phyloP scores from a whole-genome alignment of 768 basidiomycete species.

The Psilocybe cubensis region DNA sequence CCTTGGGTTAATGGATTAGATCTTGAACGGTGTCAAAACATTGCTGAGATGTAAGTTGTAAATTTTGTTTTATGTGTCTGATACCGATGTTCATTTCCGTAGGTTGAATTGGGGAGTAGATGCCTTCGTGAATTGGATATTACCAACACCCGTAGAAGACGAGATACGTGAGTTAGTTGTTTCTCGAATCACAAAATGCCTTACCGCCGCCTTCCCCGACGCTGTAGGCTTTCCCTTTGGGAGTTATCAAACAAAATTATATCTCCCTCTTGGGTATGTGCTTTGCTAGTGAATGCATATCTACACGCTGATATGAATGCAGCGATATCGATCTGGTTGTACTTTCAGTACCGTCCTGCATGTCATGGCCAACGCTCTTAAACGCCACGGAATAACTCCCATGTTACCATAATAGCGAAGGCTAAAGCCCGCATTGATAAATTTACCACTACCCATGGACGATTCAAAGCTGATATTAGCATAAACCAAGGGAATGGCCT shows the following conservation, averaged over 20 bases:
- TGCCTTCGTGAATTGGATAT: constrained; percentile 86
- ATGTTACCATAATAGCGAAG: constrained; percentile 88
- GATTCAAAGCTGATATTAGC: constrained; percentile 91
- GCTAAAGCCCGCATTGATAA: constrained; percentile 98
- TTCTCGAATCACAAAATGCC: constrained; percentile 64
- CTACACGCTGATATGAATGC: constrained; percentile 19
- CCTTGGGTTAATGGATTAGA: constrained; percentile 77
- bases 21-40: constrained; percentile 75
- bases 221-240: constrained; percentile 88
- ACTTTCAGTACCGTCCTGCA: constrained; percentile 73
- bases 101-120: constrained; percentile 89
- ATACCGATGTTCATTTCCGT: constrained; percentile 10
- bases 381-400: constrained; percentile 71
- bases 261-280: constrained; percentile 87
- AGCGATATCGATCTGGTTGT: constrained; percentile 97
- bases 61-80: neutral
- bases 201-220: constrained; percentile 73
- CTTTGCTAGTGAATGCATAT: neutral
- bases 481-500: constrained; percentile 91
- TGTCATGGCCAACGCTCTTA: constrained; percentile 77
- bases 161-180: constrained; percentile 81
- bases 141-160: constrained; percentile 84
- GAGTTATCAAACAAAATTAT: constrained; percentile 90
- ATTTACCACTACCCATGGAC: constrained; percentile 81
- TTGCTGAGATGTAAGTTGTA: constrained; percentile 78